Percentiles rank a stretch among this genome's conserved stretches.
Evolutionary conservation across 306 rosid species (phyloP).

Genomic region (Castanospermum australe): DNA sequence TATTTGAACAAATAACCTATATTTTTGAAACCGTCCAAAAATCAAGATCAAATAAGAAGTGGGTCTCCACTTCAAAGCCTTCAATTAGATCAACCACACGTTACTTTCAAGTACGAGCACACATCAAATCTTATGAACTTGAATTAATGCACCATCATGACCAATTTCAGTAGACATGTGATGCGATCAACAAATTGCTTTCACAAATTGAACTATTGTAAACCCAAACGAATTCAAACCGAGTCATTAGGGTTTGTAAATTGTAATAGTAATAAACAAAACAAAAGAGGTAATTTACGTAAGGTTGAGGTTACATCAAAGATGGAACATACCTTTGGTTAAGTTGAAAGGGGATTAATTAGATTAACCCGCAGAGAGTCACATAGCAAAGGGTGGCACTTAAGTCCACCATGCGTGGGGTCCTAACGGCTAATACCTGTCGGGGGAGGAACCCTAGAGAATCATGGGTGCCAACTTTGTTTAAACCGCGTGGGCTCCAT

Average conservation of each 20-base stretch:
- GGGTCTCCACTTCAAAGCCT: slow-evolving; percentile 9
- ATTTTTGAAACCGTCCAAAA: background rate
- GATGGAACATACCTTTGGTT: slow-evolving; percentile 36
- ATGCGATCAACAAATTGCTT: slow-evolving; percentile 1
- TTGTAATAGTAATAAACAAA: slow-evolving; percentile 22
- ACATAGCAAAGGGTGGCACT: background rate
- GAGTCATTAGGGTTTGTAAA: background rate
- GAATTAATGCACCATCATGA: slow-evolving; percentile 1
- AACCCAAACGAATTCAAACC: background rate
- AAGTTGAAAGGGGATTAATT: slow-evolving; percentile 11
- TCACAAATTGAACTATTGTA: background rate
- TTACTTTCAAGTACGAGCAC: slow-evolving; percentile 20
- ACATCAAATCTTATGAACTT: slow-evolving; percentile 19
- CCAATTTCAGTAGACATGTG: background rate
- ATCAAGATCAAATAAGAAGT: background rate
- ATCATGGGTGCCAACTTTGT: slow-evolving; percentile 77
- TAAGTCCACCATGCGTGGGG: slow-evolving; percentile 50
- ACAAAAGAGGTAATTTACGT: background rate
- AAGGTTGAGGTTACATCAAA: slow-evolving; percentile 27
- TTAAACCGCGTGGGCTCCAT: slow-evolving; percentile 87
- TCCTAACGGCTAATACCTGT: slow-evolving; percentile 69
- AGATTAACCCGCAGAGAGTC: background rate
- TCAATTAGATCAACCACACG: background rate
- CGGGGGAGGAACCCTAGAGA: slow-evolving; percentile 55
- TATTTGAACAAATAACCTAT: background rate